Base-by-base conservation (phyloP, 1,139 yeast genomes). In the Hemisphaericaspora lyxosophila region DNA sequence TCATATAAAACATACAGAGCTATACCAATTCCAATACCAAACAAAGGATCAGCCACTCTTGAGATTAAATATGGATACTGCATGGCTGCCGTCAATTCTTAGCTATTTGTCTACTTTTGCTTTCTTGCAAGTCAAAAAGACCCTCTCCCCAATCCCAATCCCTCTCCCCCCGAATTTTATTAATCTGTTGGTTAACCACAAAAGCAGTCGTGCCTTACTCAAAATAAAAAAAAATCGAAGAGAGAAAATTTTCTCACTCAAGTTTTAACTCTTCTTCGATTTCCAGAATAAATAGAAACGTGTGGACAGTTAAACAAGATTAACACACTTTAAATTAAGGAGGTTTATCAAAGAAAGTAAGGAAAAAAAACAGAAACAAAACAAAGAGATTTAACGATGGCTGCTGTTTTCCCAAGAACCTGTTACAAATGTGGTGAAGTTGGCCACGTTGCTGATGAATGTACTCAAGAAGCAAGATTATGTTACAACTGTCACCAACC, bases 401-500 rank as follows among this genome's bases (percentile, higher is more conserved):
- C 81, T 64, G 77, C 81, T 52, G 75, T 78, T 63, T 83, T 80
- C 70, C 88, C 87, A 68, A 83, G 85, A 78, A 83, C 89, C 51
- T 85, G 94, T 73, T 85, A 80, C 76, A 87, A 86, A 67, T 89
- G 96, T 71, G 96, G 96, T 57, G 87, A 86, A 70, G 76, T 85
- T 51, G 96, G 96, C 53, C 96, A 88, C 73, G 76, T 86, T 58
- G 96, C 96, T 47, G 95, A 85, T 60, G 82, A 78, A 60, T 88
- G 96, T 67, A 78, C 80, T 51, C 87, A 85, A 64, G 75, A 82
- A 45, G 87, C 82, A 64, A 82, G 92, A 70, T 74, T 88, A 59
- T 88, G 96, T 70, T 88, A 87, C 83, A 88, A 88, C 80, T 88
- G 96, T 67, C 86, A 84, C 60, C 76, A 82, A 64, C 84, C 95